These are phyloP conservation scores for Starmerella davenportii DNA, from an alignment of 805 yeast genomes.

Conservation along the genomic window DNA sequence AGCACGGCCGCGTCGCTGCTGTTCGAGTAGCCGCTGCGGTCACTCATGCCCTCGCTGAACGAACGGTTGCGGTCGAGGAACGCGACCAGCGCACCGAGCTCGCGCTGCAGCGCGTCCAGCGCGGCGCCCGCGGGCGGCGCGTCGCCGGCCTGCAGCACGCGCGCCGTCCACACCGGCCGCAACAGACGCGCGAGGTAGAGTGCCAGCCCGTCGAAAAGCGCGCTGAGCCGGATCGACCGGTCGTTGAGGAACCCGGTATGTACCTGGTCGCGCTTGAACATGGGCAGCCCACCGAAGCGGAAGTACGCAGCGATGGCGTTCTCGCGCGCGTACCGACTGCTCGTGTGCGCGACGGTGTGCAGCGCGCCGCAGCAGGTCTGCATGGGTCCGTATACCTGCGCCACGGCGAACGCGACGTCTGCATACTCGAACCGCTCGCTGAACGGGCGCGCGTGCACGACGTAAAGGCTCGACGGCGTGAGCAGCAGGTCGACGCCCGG, in stretches of 20 bases:
- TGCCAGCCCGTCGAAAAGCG: slow-evolving; percentile 77
- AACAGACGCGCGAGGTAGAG: slow-evolving; percentile 61
- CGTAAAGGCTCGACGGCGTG: slow-evolving; percentile 60
- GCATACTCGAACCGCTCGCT: slow-evolving; percentile 56
- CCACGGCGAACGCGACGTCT: slow-evolving; percentile 42
- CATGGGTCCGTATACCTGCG: slow-evolving; percentile 62
- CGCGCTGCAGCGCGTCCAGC: slow-evolving; percentile 20
- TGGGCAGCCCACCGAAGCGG: slow-evolving; percentile 18
- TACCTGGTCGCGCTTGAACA: slow-evolving; percentile 15
- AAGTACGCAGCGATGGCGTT: slow-evolving; percentile 14
- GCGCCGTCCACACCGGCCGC: slow-evolving; percentile 59
- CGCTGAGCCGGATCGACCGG: slow-evolving; percentile 54
- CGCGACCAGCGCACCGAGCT: slow-evolving; percentile 21
- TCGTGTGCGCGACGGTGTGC: slow-evolving; percentile 56
- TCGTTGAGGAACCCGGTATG: slow-evolving; percentile 10
- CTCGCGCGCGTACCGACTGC: slow-evolving; percentile 28
- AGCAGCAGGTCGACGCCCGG: slow-evolving; percentile 63
- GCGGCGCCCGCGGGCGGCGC: slow-evolving; percentile 1
- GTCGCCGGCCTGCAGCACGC: slow-evolving; percentile 33
- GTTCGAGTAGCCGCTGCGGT: slow-evolving; percentile 6
- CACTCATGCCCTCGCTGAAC: slow-evolving; percentile 28
- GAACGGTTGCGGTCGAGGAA: slow-evolving; percentile 30
- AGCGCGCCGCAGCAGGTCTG: slow-evolving; percentile 85
- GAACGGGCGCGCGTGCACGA: slow-evolving; percentile 64
- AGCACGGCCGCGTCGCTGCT: slow-evolving; percentile 16